Conservation (phyloP, 1,284 basidiomycete species). For the Omphalotus olearius region DNA sequence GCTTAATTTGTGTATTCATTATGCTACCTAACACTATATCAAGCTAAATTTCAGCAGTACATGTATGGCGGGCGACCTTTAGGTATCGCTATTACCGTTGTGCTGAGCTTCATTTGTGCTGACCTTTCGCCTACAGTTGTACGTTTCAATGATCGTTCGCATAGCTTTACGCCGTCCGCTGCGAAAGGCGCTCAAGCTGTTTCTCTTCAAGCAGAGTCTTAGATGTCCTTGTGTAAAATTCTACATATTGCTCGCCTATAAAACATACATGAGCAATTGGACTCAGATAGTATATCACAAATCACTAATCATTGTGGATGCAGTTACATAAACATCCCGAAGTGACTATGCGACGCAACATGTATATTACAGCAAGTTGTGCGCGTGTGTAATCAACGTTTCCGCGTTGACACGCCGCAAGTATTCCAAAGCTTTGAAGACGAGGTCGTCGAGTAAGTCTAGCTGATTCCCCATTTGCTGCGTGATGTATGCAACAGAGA, state of each 20-base stretch:
- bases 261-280: neutral
- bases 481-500: slow-evolving; percentile 24
- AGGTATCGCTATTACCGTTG: slow-evolving; percentile 41
- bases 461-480: slow-evolving; percentile 19
- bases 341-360: neutral
- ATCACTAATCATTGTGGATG: neutral
- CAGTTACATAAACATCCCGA: too few relatives aligned
- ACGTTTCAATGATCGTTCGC: slow-evolving; percentile 89
- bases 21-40: slow-evolving; percentile 2
- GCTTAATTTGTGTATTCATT: neutral
- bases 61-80: slow-evolving; percentile 87
- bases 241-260: neutral
- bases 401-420: slow-evolving; percentile 13
- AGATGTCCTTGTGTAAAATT: neutral
- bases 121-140: slow-evolving; percentile 52
- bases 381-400: slow-evolving; percentile 2
- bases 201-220: slow-evolving; percentile 48
- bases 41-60: slow-evolving; percentile 88
- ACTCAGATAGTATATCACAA: neutral
- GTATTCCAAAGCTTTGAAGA: slow-evolving; percentile 24
- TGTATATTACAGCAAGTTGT: neutral
- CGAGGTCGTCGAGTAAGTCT: slow-evolving; percentile 24
- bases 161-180: slow-evolving; percentile 81
- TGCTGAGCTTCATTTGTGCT: slow-evolving; percentile 4
- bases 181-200: slow-evolving; percentile 77